Base-by-base conservation (phyloP, 139 green algal genomes). In the Chlorella sp. region DNA sequence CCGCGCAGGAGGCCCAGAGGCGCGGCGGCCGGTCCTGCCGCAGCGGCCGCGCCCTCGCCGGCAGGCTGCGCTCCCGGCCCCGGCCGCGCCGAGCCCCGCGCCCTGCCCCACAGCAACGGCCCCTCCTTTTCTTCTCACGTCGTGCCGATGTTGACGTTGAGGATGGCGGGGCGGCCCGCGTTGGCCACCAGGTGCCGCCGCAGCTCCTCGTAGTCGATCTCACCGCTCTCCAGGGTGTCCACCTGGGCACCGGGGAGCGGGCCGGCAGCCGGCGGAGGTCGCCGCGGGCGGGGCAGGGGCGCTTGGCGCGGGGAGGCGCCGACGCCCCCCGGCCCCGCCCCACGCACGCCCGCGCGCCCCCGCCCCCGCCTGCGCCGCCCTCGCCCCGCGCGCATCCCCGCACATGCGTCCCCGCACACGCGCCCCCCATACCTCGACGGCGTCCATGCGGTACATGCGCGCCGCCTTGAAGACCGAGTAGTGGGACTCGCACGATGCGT, bases 81-180 rank as follows among this genome's bases (percentile, higher is more conserved):
- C n/a, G n/a, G n/a, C n/a, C n/a, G n/a, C n/a, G n/a, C n/a, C n/a
- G n/a, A n/a, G n/a, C n/a, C n/a, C n/a, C n/a, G n/a, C n/a, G n/a
- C n/a, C n/a, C n/a, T n/a, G n/a, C n/a, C n/a, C n/a, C n/a, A n/a
- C n/a, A n/a, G n/a, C n/a, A n/a, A n/a, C n/a, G 33, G n/a, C n/a
- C n/a, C n/a, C n/a, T n/a, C n/a, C n/a, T n/a, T n/a, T n/a, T n/a
- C n/a, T n/a, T n/a, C n/a, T n/a, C n/a, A n/a, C n/a, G 95, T 99
- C 42, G 95, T 99, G 71, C 95, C 95, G 35, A 98, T 97, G 83
- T 99, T 99, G 35, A 99, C 88, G 79, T 98, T 98, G n/a, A 99
- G 58, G 46, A 99, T 97, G 66, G 95, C 95, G 7, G 95, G 94
- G 48, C 82, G 85, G 59, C 71, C 77, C 12, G 53, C 67, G 79